Conservation (phyloP, 2,329 filamentous ascomycete genomes). For the Hypoxylon sp. region DNA sequence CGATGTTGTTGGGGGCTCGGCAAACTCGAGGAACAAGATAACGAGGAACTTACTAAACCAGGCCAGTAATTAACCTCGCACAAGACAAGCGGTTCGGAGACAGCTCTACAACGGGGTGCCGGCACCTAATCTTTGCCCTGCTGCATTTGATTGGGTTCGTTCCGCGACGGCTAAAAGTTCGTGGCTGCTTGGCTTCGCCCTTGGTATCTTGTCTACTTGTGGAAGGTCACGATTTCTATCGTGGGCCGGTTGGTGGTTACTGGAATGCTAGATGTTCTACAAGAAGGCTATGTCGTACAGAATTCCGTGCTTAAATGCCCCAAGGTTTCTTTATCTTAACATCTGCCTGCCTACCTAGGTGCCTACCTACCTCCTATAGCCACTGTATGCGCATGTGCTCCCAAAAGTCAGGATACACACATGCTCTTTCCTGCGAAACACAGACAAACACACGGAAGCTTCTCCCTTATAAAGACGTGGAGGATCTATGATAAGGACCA, state of each 20-base stretch:
- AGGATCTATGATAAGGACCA: background rate
- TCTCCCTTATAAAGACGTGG: background rate
- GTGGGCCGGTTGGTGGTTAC: background rate
- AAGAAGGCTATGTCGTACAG: background rate
- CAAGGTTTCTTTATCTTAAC: background rate
- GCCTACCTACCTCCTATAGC: no score
- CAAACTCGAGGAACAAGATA: conserved; percentile 9
- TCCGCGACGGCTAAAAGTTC: conserved; percentile 23
- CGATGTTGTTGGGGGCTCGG: conserved; percentile 3
- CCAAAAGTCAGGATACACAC: background rate
- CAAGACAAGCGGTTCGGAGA: background rate
- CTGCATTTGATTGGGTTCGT: conserved; percentile 11
- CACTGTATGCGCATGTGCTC: background rate
- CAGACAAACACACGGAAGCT: background rate
- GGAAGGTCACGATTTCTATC: conserved; percentile 29
- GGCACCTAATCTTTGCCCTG: background rate
- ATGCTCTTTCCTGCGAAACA: background rate
- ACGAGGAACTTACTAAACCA: conserved; percentile 18
- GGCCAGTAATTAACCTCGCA: conserved; percentile 7
- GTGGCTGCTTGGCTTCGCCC: background rate
- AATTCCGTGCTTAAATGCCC: background rate
- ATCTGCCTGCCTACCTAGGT: no score
- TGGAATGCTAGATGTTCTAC: conserved; percentile 3
- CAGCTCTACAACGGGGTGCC: conserved; percentile 3
- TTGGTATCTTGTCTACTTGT: conserved; percentile 15